phyloP scores from a whole-genome alignment of 176 grass and related monocot genomes.

The Avena sativa region DNA sequence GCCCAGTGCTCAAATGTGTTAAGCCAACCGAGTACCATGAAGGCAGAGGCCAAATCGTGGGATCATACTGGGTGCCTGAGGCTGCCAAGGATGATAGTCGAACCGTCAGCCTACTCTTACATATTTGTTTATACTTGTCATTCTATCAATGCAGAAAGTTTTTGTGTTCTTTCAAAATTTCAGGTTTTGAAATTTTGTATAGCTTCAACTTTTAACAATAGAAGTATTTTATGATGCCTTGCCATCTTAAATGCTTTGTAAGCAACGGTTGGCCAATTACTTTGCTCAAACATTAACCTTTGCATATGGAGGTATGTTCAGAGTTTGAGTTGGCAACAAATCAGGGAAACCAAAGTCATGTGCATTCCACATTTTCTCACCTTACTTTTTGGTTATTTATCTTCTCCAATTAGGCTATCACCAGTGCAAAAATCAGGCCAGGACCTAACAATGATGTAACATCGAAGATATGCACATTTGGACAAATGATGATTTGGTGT shows the following conservation, averaged over 20 bases:
- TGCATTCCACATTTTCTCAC: not conserved
- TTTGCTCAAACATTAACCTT: constrained; percentile 15
- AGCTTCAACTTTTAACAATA: not conserved
- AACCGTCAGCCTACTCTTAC: not conserved
- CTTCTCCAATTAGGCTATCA: constrained; percentile 7
- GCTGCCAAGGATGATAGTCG: not conserved
- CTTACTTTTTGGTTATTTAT: constrained; percentile 25
- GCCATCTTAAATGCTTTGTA: not conserved
- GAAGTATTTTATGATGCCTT: not conserved
- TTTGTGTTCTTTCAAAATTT: not conserved
- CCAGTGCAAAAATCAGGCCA: constrained; percentile 25
- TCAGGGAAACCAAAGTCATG: constrained; percentile 2
- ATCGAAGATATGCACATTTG: not conserved
- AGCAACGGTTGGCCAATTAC: not conserved
- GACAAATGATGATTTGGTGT: not conserved
- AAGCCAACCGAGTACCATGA: not conserved
- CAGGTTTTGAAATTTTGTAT: not conserved
- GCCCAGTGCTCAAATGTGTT: not conserved
- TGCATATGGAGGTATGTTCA: not conserved
- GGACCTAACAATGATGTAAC: not conserved
- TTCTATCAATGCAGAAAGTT: not conserved
- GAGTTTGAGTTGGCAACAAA: constrained; percentile 17
- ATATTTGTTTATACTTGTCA: not conserved
- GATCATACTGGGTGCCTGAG: not conserved
- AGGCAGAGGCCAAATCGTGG: not conserved